Evolutionary conservation across 768 basidiomycete species (phyloP), one percentile per base, ranked within the genome.

Genomic region (Mycena polygramma): DNA sequence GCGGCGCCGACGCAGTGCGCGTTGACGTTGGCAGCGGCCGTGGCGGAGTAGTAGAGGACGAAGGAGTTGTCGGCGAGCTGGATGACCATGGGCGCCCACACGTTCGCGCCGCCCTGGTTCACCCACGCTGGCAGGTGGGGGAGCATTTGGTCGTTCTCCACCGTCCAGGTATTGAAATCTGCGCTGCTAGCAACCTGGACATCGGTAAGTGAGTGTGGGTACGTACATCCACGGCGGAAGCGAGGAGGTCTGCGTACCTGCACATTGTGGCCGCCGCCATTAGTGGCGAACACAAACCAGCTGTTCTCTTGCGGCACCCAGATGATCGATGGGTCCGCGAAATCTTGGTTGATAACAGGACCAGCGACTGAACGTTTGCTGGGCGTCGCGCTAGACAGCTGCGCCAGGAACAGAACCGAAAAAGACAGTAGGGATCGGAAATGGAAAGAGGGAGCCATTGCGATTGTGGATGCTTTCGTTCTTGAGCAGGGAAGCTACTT

Each of bases 1-100:
- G 79, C 78, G n/a, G 77, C 77, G 14, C 74, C 78, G 46, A 78
- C 65, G 49, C 79, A 79, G 60, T 79, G 79, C 30, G 30, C 30
- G 20, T 57, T 57, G 14, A 14, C 22, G 39, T 57, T 13, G 39
- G 55, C 39, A 11, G 37, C 55, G 4, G 55, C 39, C 37, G 41
- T 41, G 1, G 39, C 55, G 37, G 24, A 41, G 39, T 57, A 57
- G 39, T 57, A 57, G 37, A 57, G 39, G 6, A 57, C 55, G 55
- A 41, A 57, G 22, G 22, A 13, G 22, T 4, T 24, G 55, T 37
- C 4, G 4, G 1, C 24, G 39, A 57, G 39, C 39, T 57, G 55
- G 6, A 37, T 37, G 37, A 57, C 55, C 39, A 41, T 39, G 37
- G 55, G 55, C 14, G 55, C 55, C 55, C 55, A 57, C 5, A 57